Conservation (phyloP, 441 rosid genomes). For the Aquilaria agallochum region DNA sequence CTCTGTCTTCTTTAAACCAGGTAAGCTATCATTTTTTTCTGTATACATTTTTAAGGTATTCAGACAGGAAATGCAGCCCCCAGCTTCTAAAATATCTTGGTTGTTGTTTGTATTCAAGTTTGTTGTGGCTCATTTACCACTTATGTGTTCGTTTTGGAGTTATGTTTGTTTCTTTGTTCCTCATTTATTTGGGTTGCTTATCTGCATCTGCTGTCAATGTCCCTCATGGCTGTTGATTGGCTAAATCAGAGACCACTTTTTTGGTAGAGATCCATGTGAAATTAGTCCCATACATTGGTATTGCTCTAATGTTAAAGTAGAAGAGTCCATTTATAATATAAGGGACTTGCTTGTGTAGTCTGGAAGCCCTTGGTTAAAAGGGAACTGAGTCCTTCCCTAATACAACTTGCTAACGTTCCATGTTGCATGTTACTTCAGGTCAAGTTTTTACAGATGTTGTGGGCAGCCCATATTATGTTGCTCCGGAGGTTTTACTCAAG, state of each 20-base stretch:
- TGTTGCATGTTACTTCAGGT: not conserved
- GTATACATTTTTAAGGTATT: not conserved
- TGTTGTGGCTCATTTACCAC: too few species aligned
- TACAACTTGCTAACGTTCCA: too few species aligned
- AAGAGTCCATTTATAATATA: too few species aligned
- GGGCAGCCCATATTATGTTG: conserved; percentile 2
- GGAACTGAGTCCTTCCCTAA: too few species aligned
- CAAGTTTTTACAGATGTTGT: not conserved
- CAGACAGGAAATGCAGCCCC: not conserved
- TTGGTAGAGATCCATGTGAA: too few species aligned
- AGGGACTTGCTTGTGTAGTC: too few species aligned
- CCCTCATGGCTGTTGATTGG: too few species aligned
- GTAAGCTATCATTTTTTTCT: not conserved
- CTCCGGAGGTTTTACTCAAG: not conserved
- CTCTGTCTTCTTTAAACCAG: conserved; percentile 44
- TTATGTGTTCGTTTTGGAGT: not conserved
- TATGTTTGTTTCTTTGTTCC: not conserved
- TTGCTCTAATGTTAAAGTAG: too few species aligned
- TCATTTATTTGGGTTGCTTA: not conserved
- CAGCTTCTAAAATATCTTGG: too few species aligned
- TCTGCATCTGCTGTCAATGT: not conserved
- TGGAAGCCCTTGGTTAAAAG: too few species aligned
- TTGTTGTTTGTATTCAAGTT: not conserved
- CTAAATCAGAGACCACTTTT: too few species aligned
- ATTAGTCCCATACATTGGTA: too few species aligned